Evolutionary conservation across 805 yeast genomes (phyloP), one percentile per base, ranked within the genome.

Genomic region (Saccharomycopsis sp.): DNA sequence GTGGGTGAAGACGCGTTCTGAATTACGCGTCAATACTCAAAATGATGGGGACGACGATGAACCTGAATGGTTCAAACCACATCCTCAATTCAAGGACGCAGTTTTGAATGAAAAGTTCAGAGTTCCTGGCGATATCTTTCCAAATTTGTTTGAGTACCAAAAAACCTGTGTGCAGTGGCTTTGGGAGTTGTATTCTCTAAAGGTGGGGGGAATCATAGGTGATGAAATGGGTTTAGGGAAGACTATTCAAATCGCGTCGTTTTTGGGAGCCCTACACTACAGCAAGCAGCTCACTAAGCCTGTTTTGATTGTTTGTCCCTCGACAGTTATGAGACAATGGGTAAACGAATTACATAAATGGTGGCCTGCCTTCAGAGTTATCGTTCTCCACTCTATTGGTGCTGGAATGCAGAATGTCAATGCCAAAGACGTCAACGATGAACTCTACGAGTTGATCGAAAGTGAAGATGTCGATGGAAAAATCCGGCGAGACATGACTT

Each of bases 151-250:
- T 66, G 96, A 89, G 62, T 94, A 94, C 69, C 99, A 94, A 66
- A 89, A 89, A 65, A 94, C 98, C 0, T 90, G 98, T 61, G 97
- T 94, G 1, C 97, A 94, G 66, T 92, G 99, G 99, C 79, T 94
- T 1, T 91, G 95, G 85, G 99, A 94, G 67, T 74, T 94, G n/a
- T 85, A 88, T 65, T 78, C 83, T 20, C 98, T 94, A 69, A 83
- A 81, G 53, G 86, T 91, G 2, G 99, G 99, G 1, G 99, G 99
- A 0, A 94, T 94, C 21, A 79, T 94, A 47, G 97, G 98, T 24
- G 99, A 94, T 71, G 99, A 94, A 70, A 94, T 94, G 99, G 99
- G 99, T 0, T 72, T 94, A 16, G 99, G 99, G 1, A 94, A 94
- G 67, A 94, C 99, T 0, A 87, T 94, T 54, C 98, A 94, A 68